Evolutionary conservation across 208 protist genomes (phyloP).

Genomic region (Angomonas ambiguus): DNA sequence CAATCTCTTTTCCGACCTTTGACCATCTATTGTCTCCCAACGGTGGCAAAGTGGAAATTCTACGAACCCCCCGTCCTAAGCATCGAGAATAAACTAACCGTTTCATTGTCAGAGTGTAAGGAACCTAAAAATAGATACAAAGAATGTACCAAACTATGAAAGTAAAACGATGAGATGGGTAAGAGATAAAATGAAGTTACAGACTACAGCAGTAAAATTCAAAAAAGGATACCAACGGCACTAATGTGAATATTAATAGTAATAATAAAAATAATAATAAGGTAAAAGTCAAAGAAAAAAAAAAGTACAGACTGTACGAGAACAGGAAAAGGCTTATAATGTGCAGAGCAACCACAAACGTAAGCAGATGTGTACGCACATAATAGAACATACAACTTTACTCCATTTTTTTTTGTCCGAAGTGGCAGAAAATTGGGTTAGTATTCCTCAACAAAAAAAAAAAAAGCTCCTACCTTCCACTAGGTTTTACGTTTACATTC

Average conservation of each 20-base stretch:
- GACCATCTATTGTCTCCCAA: slow-evolving; percentile 36
- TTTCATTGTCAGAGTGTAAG: too few relatives aligned
- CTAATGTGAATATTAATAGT: neutral
- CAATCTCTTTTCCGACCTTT: slow-evolving; percentile 48
- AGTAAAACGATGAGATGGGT: neutral
- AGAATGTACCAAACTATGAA: neutral
- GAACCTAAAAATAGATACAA: neutral
- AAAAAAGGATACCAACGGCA: neutral
- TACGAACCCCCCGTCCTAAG: neutral
- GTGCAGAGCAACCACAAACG: too few relatives aligned
- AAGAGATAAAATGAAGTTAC: neutral
- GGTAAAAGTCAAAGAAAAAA: neutral
- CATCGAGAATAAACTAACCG: neutral
- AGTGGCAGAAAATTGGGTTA: neutral
- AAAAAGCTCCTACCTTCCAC: neutral
- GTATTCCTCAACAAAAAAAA: neutral
- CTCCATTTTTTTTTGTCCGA: neutral
- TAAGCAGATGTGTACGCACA: too few relatives aligned
- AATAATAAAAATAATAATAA: slow-evolving; percentile 2
- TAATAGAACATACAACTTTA: too few relatives aligned
- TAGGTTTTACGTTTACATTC: neutral
- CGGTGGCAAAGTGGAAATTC: slow-evolving; percentile 31
- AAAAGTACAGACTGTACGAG: neutral
- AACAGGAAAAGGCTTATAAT: too few relatives aligned
- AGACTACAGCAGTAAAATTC: neutral